These are phyloP conservation scores for Chytridiales sp. DNA, from an alignment of 371 early-diverging fungal species.

Conservation along the genomic window DNA sequence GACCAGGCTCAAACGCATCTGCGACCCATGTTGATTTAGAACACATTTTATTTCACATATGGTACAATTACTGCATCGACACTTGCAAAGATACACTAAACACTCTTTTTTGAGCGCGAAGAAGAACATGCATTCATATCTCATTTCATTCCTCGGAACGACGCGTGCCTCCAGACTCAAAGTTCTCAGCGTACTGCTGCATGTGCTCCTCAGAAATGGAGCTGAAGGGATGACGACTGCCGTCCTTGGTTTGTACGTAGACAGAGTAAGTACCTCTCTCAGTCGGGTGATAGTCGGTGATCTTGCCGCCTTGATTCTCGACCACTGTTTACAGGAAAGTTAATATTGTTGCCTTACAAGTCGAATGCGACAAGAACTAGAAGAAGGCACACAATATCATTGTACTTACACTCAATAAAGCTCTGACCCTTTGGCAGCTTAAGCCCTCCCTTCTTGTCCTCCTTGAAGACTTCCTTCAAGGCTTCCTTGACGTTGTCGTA, in stretches of 20 bases:
- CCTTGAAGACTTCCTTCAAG: neutral
- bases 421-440: neutral
- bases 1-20: too few relatives aligned
- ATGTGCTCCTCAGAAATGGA: too few relatives aligned
- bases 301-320: neutral
- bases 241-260: neutral
- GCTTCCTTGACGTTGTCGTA: neutral
- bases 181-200: too few relatives aligned
- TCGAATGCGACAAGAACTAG: neutral
- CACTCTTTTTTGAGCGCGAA: too few relatives aligned
- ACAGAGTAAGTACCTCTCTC: conserved; percentile 4
- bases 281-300: conserved; percentile 2
- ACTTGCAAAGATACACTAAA: too few relatives aligned
- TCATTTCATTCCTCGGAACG: too few relatives aligned
- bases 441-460: neutral
- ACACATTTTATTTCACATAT: too few relatives aligned
- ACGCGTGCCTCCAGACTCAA: too few relatives aligned
- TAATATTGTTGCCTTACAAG: neutral
- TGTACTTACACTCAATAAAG: neutral
- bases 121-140: too few relatives aligned
- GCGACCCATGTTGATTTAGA: too few relatives aligned
- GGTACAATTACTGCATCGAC: too few relatives aligned
- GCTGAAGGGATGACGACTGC: neutral
- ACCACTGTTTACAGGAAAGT: neutral
- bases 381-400: neutral